Evolutionary conservation across 345 rosid species (phyloP).

Genomic region (Erodium maritimum): DNA sequence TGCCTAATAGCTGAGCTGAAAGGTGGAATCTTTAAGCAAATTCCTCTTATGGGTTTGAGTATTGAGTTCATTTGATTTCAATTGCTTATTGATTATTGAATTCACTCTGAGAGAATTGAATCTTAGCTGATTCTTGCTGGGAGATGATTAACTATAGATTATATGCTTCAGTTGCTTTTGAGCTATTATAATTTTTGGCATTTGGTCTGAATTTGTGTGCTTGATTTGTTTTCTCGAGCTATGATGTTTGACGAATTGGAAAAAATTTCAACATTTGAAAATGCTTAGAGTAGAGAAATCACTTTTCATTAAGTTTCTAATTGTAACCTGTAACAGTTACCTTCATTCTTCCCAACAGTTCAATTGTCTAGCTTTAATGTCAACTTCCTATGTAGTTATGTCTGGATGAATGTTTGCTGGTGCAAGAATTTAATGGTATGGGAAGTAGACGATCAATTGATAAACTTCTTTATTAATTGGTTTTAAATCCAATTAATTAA

Average conservation of each 20-base stretch:
- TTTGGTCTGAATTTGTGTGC: too few species aligned
- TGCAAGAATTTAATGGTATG: background rate
- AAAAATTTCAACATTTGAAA: background rate
- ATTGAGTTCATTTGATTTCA: background rate
- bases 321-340: background rate
- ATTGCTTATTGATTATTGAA: too few species aligned
- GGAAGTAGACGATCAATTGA: background rate
- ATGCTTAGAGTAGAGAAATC: background rate
- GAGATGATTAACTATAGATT: too few species aligned
- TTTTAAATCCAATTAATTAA: background rate
- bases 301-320: background rate
- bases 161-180: too few species aligned
- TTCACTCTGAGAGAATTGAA: too few species aligned
- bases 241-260: background rate
- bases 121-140: too few species aligned
- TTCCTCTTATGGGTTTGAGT: background rate
- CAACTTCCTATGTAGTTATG: background rate
- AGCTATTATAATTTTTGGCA: too few species aligned
- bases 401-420: background rate
- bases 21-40: background rate
- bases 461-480: slow-evolving; percentile 1
- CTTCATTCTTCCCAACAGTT: background rate
- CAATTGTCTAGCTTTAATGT: background rate
- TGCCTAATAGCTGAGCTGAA: background rate
- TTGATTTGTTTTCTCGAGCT: too few species aligned